Evolutionary conservation across 1,284 basidiomycete species (phyloP), one percentile per base, ranked within the genome.

Genomic region (Naganishia liquefaciens): DNA sequence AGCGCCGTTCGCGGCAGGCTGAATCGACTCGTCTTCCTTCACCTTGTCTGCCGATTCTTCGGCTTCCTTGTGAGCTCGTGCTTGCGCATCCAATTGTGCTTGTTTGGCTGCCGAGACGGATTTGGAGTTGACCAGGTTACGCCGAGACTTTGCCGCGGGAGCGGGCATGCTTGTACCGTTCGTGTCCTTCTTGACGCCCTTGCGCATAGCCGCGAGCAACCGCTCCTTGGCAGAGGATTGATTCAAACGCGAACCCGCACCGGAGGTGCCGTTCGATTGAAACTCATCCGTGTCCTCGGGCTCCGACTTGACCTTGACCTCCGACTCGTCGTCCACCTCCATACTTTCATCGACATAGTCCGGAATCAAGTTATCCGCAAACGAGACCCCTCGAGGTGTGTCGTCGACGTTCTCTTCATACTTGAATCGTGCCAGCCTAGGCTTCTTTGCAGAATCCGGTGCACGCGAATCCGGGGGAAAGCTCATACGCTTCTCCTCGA

Each of bases 341-440:
- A 76, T 73, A 50, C 57, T 60, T 33, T 73, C 70, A 17, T 72
- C 73, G n/a, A 74, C 71, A 30, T 76, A 68, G 23, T 73, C 71
- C 37, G 28, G 47, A 28, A 60, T 43, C 15, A 43, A 11, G 50
- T 64, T 43, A 37, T 62, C 52, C 7, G 61, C 65, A 27, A 67
- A 67, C 30, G 66, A 61, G 5, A 64, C 66, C 17, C 63, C 66
- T 13, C 53, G 60, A 21, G 64, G 64, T 7, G 57, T 66, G 30
- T 62, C 51, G 23, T 62, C 50, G 4, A 42, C 64, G 23, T 69
- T 68, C 53, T 67, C 65, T 50, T 62, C 61, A 15, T 60, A 75
- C 80, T 2, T 70, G 76, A 30, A 63, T 17, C 77, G 77, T 40
- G 83, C 80, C 3, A 81, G 81, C 64, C 82, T 84, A 10, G 79